A percentile compares a stretch with the other conserved stretches of the same genome.
phyloP scores from a whole-genome alignment of 1,284 basidiomycete species.

The Ustilago shanxiensis region DNA sequence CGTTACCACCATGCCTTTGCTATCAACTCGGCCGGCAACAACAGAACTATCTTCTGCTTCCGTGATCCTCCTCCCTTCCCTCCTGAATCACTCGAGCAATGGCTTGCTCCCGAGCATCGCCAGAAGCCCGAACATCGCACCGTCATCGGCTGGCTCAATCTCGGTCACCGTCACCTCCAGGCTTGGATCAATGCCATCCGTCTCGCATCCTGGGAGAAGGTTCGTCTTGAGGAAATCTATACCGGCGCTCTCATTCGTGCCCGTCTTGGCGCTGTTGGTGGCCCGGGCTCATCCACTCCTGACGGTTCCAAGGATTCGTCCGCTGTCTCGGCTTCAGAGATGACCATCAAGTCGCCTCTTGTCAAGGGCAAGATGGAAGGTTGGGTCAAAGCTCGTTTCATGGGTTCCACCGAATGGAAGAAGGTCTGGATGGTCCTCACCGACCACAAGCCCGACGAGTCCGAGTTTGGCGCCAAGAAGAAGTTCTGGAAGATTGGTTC shows the following conservation, averaged over 20 bases:
- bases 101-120: constrained; percentile 53
- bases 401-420: constrained; percentile 96
- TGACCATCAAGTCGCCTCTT: constrained; percentile 63
- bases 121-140: constrained; percentile 59
- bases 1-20: constrained; percentile 81
- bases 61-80: constrained; percentile 58
- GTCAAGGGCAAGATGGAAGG: constrained; percentile 84
- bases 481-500: constrained; percentile 58
- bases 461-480: constrained; percentile 52
- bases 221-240: constrained; percentile 95
- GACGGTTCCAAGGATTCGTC: constrained; percentile 37
- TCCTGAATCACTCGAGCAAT: constrained; percentile 56
- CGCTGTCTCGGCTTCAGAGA: constrained; percentile 21
- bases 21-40: constrained; percentile 93
- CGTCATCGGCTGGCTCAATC: constrained; percentile 65
- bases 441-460: constrained; percentile 54
- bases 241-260: constrained; percentile 85
- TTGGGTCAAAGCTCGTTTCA: constrained; percentile 89
- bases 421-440: constrained; percentile 85
- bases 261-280: constrained; percentile 70
- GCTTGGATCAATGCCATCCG: constrained; percentile 90
- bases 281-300: constrained; percentile 26
- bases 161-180: constrained; percentile 64
- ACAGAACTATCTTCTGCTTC: constrained; percentile 83
- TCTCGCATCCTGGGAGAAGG: constrained; percentile 93